These are phyloP conservation scores for Boletus pseudo-olivaceus DNA, from an alignment of 768 basidiomycete genomes.

Conservation along the genomic window DNA sequence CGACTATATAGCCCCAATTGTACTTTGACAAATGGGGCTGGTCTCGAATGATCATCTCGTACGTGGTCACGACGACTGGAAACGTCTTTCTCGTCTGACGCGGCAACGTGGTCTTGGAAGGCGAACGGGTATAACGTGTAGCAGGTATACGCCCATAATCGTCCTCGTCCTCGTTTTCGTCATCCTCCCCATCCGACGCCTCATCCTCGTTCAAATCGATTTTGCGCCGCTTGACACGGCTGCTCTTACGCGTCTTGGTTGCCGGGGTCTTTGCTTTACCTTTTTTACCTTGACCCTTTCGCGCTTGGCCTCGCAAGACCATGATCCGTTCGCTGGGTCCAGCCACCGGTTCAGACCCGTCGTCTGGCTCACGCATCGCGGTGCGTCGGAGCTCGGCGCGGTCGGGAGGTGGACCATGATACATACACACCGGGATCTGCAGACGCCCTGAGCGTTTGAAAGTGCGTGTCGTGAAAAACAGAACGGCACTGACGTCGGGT, in stretches of 20 bases:
- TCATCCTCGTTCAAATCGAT: slow-evolving; percentile 4
- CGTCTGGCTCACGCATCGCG: slow-evolving; percentile 41
- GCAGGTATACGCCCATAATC: slow-evolving; percentile 17
- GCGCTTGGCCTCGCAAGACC: slow-evolving; percentile 17
- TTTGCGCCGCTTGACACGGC: slow-evolving; percentile 23
- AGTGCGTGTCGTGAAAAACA: not conserved
- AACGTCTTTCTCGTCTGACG: slow-evolving; percentile 42
- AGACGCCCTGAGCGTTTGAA: not conserved
- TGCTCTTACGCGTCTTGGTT: slow-evolving; percentile 5
- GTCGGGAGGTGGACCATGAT: slow-evolving; percentile 81
- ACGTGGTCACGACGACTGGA: slow-evolving; percentile 87
- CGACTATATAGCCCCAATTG: slow-evolving; percentile 89
- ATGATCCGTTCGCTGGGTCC: slow-evolving; percentile 23
- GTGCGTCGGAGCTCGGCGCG: slow-evolving; percentile 76
- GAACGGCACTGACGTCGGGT: slow-evolving; percentile 51
- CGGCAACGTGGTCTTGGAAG: not conserved
- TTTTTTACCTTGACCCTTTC: slow-evolving; percentile 20
- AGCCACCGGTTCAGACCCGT: slow-evolving; percentile 21
- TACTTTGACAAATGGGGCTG: slow-evolving; percentile 61
- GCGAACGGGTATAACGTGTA: slow-evolving; percentile 13
- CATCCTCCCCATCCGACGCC: slow-evolving; percentile 12
- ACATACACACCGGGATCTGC: slow-evolving; percentile 84
- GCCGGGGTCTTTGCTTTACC: slow-evolving; percentile 10
- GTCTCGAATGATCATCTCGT: slow-evolving; percentile 90
- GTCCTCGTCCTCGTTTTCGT: slow-evolving; percentile 11